phyloP scores from a whole-genome alignment of 2,329 filamentous ascomycete genomes.

The Fusarium sp. region DNA sequence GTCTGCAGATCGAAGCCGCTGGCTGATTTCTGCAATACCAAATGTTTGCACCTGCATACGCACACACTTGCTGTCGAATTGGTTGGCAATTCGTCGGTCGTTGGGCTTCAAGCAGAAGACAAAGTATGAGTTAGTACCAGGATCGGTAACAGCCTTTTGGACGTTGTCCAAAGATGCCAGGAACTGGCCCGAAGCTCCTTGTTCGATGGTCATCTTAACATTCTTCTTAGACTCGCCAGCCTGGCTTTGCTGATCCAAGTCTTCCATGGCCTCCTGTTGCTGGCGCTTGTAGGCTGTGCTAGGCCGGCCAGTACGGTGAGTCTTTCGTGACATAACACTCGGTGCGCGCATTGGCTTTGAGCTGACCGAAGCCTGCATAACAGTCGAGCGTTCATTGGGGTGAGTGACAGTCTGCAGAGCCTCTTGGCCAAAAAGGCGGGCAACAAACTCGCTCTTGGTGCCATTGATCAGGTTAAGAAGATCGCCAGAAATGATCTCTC shows the following conservation, averaged over 20 bases:
- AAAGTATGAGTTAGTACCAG: constrained; percentile 92
- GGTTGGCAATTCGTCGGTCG: constrained; percentile 94
- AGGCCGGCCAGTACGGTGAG: constrained; percentile 54
- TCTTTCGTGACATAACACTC: constrained; percentile 88
- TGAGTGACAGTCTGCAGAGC: constrained; percentile 93
- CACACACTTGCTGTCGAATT: constrained; percentile 99
- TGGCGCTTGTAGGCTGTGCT: constrained; percentile 53
- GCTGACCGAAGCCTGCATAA: constrained; percentile 95
- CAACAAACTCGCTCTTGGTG: constrained; percentile 88
- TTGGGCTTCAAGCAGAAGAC: constrained; percentile 98
- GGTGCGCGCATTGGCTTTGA: constrained; percentile 94
- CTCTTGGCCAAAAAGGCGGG: constrained; percentile 94
- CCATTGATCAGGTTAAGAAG: constrained; percentile 92
- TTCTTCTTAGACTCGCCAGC: constrained; percentile 56
- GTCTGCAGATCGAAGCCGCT: constrained; percentile 89
- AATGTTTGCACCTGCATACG: constrained; percentile 94
- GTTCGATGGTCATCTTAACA: constrained; percentile 66
- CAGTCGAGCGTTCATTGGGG: constrained; percentile 86
- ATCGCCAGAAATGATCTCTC: constrained; percentile 94
- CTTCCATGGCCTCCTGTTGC: constrained; percentile 58
- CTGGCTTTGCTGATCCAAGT: constrained; percentile 63
- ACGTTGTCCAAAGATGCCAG: constrained; percentile 89
- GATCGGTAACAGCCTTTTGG: constrained; percentile 82
- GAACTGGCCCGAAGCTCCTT: constrained; percentile 94
- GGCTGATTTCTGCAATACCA: constrained; percentile 96